These are phyloP conservation scores for Helianthus tuberosus DNA, from an alignment of 129 eudicot species.

Conservation along the genomic window DNA sequence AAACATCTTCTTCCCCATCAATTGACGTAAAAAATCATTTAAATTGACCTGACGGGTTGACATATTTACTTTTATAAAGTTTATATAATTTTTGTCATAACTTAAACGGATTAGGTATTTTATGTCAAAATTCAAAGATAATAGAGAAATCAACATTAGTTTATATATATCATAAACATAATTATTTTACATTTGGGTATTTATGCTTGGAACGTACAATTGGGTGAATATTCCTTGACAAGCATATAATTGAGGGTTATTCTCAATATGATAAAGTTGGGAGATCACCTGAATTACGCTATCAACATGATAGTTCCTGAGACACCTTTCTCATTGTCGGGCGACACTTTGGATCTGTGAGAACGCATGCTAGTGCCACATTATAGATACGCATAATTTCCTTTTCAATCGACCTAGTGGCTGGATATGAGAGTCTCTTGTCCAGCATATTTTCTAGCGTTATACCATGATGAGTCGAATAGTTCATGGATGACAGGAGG, in stretches of 20 bases:
- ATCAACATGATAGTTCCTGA: slow-evolving; percentile 6
- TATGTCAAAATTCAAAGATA: no score
- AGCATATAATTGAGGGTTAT: background rate
- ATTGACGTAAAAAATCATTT: no score
- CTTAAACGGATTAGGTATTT: no score
- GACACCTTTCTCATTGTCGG: slow-evolving; percentile 29
- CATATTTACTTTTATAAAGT: no score
- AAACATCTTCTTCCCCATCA: no score
- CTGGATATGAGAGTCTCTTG: slow-evolving; percentile 32
- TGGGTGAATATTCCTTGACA: background rate
- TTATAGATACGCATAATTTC: slow-evolving; percentile 12
- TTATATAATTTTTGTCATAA: no score
- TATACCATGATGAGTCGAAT: background rate
- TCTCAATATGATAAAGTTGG: background rate
- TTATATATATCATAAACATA: no score
- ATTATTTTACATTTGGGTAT: no score
- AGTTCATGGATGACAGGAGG: slow-evolving; percentile 10
- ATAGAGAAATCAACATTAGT: no score
- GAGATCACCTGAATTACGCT: background rate
- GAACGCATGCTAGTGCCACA: slow-evolving; percentile 20
- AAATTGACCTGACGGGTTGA: no score
- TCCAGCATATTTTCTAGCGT: slow-evolving; percentile 19
- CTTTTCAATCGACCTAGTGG: background rate
- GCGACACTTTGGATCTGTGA: slow-evolving; percentile 22
- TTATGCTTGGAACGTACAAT: background rate